phyloP scores from a whole-genome alignment of 2,329 filamentous ascomycete species.

The Apiospora phragmitis region DNA sequence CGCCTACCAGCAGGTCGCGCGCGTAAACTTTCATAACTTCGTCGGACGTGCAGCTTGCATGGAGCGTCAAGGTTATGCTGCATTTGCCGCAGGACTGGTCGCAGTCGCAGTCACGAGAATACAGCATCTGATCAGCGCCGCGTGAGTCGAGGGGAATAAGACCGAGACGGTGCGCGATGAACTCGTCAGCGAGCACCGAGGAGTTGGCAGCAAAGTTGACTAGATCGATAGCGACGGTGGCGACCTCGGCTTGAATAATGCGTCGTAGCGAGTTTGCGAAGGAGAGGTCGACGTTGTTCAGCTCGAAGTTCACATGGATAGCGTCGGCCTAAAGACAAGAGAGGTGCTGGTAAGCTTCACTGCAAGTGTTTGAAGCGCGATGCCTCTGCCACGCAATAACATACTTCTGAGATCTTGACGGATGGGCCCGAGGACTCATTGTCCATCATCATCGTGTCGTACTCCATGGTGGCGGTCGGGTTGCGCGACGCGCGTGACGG shows the following conservation, averaged over 20 bases:
- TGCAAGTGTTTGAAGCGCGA: slow-evolving; percentile 24
- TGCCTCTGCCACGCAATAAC: slow-evolving; percentile 19
- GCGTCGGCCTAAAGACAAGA: slow-evolving; percentile 63
- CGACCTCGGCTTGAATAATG: slow-evolving; percentile 89
- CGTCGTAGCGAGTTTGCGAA: slow-evolving; percentile 93
- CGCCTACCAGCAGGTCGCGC: slow-evolving; percentile 76
- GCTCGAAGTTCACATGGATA: slow-evolving; percentile 85
- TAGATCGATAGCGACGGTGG: slow-evolving; percentile 90
- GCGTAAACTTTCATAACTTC: slow-evolving; percentile 94
- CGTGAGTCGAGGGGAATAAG: slow-evolving; percentile 85
- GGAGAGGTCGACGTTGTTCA: slow-evolving; percentile 84
- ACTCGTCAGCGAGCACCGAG: slow-evolving; percentile 95
- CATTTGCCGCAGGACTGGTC: slow-evolving; percentile 93
- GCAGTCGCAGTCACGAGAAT: slow-evolving; percentile 94
- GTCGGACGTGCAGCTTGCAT: slow-evolving; percentile 82
- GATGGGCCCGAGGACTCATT: slow-evolving; percentile 56
- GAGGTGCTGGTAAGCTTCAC: slow-evolving; percentile 4
- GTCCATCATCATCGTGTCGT: slow-evolving; percentile 62
- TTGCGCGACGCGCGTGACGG: slow-evolving; percentile 13
- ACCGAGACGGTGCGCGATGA: slow-evolving; percentile 88
- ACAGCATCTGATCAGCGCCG: slow-evolving; percentile 78
- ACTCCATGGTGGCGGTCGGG: slow-evolving; percentile 47
- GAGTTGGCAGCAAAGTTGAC: slow-evolving; percentile 93
- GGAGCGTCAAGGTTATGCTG: slow-evolving; percentile 79
- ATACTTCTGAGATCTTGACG: slow-evolving; percentile 62